phyloP scores from a whole-genome alignment of 305 asterid genomes.

The Rubia tinctorum region DNA sequence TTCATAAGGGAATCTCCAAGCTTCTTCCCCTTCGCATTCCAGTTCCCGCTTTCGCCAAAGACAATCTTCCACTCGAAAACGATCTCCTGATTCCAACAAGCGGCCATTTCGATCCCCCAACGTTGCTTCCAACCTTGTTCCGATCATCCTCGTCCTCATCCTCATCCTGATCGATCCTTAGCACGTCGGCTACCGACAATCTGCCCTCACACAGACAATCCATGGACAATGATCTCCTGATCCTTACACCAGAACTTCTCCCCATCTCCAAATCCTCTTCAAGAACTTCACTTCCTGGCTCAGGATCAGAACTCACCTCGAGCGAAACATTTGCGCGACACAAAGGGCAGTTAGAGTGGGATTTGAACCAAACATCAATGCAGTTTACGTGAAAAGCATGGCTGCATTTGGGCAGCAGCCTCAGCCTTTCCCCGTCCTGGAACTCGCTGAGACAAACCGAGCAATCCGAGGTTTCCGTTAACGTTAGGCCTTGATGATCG shows the following conservation, averaged over 20 bases:
- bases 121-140: conserved; percentile 11
- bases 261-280: conserved; percentile 23
- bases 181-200: conserved; percentile 34
- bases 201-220: conserved; percentile 7
- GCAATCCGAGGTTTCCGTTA: conserved; percentile 39
- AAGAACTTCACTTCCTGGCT: conserved; percentile 10
- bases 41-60: conserved; percentile 31
- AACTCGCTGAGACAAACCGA: conserved; percentile 55
- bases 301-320: conserved; percentile 17
- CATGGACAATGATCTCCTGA: conserved; percentile 25
- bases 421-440: conserved; percentile 45
- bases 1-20: conserved; percentile 31
- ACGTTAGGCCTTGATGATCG: conserved; percentile 15
- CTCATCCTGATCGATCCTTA: conserved; percentile 22
- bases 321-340: conserved; percentile 36
- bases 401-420: conserved; percentile 48
- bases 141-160: conserved; percentile 18
- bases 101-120: conserved; percentile 28
- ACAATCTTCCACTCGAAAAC: conserved; percentile 45
- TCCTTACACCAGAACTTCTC: background rate
- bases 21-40: conserved; percentile 31
- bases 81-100: conserved; percentile 33
- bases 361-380: conserved; percentile 52
- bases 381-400: conserved; percentile 53
- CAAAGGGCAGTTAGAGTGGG: conserved; percentile 52